A percentile compares a stretch with the other conserved stretches of the same genome.
Conservation (phyloP, 192 early-diverging fungal species). For the Backusella psychrophila region DNA sequence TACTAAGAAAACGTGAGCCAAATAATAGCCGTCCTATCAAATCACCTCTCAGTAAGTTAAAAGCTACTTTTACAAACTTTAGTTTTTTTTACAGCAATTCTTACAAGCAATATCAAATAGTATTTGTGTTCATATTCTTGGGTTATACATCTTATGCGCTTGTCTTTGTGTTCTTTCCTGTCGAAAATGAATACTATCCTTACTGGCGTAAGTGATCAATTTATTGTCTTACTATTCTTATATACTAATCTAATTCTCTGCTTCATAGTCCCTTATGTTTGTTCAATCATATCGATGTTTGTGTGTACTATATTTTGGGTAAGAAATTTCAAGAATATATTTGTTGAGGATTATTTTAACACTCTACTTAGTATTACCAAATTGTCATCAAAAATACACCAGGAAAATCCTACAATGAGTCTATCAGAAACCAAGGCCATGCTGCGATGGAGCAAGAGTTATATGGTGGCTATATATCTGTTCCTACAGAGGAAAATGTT, state of each 20-base stretch:
- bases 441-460: constrained; percentile 23
- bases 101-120: not conserved
- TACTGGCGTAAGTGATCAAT: constrained; percentile 21
- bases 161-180: constrained; percentile 33
- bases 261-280: constrained; percentile 30
- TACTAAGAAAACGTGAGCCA: constrained; percentile 20
- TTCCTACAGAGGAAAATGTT: not conserved
- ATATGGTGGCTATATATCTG: constrained; percentile 7
- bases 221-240: not conserved
- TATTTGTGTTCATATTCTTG: constrained; percentile 23
- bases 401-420: constrained; percentile 26
- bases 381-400: constrained; percentile 23
- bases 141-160: constrained; percentile 18
- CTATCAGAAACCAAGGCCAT: constrained; percentile 13
- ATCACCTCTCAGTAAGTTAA: constrained; percentile 18
- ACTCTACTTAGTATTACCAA: constrained; percentile 15
- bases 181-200: constrained; percentile 23
- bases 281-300: constrained; percentile 14
- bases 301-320: constrained; percentile 26
- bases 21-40: constrained; percentile 12
- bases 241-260: not conserved
- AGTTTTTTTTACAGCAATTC: not conserved
- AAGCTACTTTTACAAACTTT: not conserved
- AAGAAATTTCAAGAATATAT: not conserved
- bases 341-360: not conserved